These are phyloP conservation scores for Tricholoma flavovirens DNA, from an alignment of 768 basidiomycete genomes.

Conservation along the genomic window DNA sequence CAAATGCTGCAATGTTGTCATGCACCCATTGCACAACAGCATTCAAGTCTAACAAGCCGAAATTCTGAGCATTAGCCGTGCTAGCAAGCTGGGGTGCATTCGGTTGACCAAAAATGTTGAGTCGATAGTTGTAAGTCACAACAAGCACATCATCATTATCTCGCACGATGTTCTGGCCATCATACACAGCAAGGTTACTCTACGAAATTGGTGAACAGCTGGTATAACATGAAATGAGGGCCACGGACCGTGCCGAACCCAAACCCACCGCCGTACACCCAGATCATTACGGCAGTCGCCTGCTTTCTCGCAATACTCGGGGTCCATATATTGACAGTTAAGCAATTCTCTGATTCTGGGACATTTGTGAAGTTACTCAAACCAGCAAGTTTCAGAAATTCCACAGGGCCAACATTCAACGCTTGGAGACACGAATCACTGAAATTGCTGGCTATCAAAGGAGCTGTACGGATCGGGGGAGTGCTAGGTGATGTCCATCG, in stretches of 20 bases:
- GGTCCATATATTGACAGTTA: slow-evolving; percentile 34
- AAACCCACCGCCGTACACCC: slow-evolving; percentile 37
- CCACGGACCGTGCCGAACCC: slow-evolving; percentile 29
- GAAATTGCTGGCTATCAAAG: slow-evolving; percentile 25
- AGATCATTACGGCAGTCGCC: slow-evolving; percentile 29
- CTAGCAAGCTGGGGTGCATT: slow-evolving; percentile 31
- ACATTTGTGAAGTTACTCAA: slow-evolving; percentile 18
- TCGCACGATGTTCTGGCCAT: slow-evolving; percentile 28
- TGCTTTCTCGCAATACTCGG: slow-evolving; percentile 27
- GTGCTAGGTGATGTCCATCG: slow-evolving; percentile 28
- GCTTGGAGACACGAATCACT: slow-evolving; percentile 28
- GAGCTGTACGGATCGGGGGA: slow-evolving; percentile 16
- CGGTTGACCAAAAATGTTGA: slow-evolving; percentile 35
- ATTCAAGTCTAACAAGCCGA: slow-evolving; percentile 32
- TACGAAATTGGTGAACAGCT: slow-evolving; percentile 4
- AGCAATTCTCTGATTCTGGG: slow-evolving; percentile 30
- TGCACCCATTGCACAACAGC: slow-evolving; percentile 45
- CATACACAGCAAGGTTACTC: slow-evolving; percentile 27
- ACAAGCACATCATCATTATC: slow-evolving; percentile 31
- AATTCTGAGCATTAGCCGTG: slow-evolving; percentile 26
- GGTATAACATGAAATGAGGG: no score
- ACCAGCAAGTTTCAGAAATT: slow-evolving; percentile 22
- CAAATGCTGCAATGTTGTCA: slow-evolving; percentile 42
- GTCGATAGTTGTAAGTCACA: slow-evolving; percentile 34
- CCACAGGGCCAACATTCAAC: slow-evolving; percentile 14